These are phyloP conservation scores for Amanita phalloides DNA, from an alignment of 768 basidiomycete genomes.

Conservation along the genomic window DNA sequence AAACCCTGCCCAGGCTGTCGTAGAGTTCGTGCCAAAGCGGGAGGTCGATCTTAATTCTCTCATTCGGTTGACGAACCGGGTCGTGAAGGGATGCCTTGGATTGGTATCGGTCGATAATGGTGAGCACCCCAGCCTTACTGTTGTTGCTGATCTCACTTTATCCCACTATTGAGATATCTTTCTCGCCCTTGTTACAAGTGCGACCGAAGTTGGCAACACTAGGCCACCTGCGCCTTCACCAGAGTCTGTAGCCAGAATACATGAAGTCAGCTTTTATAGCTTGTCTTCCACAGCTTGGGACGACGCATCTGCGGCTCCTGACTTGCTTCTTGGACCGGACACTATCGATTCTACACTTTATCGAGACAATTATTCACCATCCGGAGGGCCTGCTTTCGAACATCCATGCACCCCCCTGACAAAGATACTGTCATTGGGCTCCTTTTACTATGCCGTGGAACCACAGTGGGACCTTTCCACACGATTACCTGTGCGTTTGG, in stretches of 20 bases:
- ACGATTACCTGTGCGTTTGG: slow-evolving; percentile 60
- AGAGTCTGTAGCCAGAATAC: slow-evolving; percentile 72
- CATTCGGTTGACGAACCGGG: slow-evolving; percentile 56
- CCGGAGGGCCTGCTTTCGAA: slow-evolving; percentile 52
- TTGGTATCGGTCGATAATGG: slow-evolving; percentile 66
- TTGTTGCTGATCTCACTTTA: not conserved
- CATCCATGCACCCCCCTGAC: slow-evolving; percentile 86
- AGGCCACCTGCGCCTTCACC: slow-evolving; percentile 45
- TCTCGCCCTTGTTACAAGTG: slow-evolving; percentile 69
- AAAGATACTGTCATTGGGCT: slow-evolving; percentile 85
- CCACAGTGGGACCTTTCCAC: slow-evolving; percentile 87
- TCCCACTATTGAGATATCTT: slow-evolving; percentile 54
- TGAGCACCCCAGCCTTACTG: slow-evolving; percentile 18
- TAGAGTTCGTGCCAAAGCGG: slow-evolving; percentile 72
- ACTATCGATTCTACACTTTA: slow-evolving; percentile 34
- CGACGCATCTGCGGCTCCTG: slow-evolving; percentile 43
- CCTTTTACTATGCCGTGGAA: slow-evolving; percentile 86
- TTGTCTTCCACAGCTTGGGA: slow-evolving; percentile 83
- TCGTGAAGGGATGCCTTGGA: slow-evolving; percentile 79
- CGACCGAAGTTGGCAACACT: slow-evolving; percentile 67
- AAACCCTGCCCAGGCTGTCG: slow-evolving; percentile 55
- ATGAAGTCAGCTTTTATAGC: slow-evolving; percentile 85
- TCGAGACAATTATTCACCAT: slow-evolving; percentile 37
- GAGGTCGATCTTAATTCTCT: slow-evolving; percentile 59
- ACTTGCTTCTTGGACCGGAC: slow-evolving; percentile 49